These are phyloP conservation scores for Wickerhamomyces mucosus DNA, from an alignment of 805 yeast species.

Conservation along the genomic window DNA sequence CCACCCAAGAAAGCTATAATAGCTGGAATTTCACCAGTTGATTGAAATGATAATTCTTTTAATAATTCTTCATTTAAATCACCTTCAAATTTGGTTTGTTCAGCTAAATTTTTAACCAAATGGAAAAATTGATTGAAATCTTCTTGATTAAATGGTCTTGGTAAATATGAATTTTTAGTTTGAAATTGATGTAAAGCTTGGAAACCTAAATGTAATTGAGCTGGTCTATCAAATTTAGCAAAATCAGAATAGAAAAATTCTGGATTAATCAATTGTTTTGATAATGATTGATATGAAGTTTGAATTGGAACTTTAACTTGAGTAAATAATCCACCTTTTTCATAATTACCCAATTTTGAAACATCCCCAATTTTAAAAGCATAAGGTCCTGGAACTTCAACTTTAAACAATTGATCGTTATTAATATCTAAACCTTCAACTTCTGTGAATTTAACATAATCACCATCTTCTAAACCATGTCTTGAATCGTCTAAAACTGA, in stretches of 20 bases:
- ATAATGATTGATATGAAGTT: conserved; percentile 52
- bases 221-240: conserved; percentile 90
- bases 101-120: conserved; percentile 49
- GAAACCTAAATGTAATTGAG: conserved; percentile 85
- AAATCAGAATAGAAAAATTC: conserved; percentile 77
- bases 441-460: conserved; percentile 78
- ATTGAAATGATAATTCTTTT: conserved; percentile 69
- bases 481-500: conserved; percentile 86
- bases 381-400: conserved; percentile 89
- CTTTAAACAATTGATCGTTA: conserved; percentile 62
- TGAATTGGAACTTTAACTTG: conserved; percentile 81
- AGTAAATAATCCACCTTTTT: conserved; percentile 81
- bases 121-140: conserved; percentile 64
- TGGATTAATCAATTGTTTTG: conserved; percentile 62
- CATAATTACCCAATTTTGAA: conserved; percentile 52
- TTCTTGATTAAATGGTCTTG: conserved; percentile 64
- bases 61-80: conserved; percentile 60
- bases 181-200: conserved; percentile 78
- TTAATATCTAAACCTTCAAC: conserved; percentile 75
- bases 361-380: conserved; percentile 66
- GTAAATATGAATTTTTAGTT: conserved; percentile 50
- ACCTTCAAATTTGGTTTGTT: conserved; percentile 46
- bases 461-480: conserved; percentile 92
- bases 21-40: conserved; percentile 89
- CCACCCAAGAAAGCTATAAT: conserved; percentile 89